phyloP scores from a whole-genome alignment of 1,284 basidiomycete genomes.

The Cutaneotrichosporon spelunceum region DNA sequence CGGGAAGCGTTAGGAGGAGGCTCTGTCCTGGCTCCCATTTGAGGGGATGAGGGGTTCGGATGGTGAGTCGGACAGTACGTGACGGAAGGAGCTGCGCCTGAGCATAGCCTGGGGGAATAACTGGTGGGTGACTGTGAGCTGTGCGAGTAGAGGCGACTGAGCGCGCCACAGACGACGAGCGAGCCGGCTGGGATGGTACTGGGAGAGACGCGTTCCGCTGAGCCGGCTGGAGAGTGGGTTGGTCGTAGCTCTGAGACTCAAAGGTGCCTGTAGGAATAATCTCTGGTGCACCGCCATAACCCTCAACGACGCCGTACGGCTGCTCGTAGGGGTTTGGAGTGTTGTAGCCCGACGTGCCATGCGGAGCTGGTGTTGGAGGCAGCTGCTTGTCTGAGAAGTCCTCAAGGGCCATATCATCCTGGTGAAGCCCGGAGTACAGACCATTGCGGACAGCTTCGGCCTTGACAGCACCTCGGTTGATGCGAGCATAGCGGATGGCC shows the following conservation, averaged over 20 bases:
- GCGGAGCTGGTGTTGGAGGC: background rate
- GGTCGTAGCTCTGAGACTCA: slow-evolving; percentile 2
- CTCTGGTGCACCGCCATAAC: slow-evolving; percentile 12
- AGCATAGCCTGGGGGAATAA: slow-evolving; percentile 57
- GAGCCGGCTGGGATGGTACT: background rate
- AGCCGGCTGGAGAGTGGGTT: background rate
- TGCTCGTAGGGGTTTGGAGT: background rate
- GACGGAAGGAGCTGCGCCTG: slow-evolving; percentile 76
- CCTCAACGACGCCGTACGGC: slow-evolving; percentile 1
- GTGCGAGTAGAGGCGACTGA: background rate
- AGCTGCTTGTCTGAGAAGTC: slow-evolving; percentile 24
- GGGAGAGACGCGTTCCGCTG: background rate
- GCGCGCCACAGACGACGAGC: background rate
- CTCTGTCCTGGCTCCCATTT: slow-evolving; percentile 67
- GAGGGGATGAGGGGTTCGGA: slow-evolving; percentile 62
- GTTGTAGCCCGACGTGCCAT: background rate
- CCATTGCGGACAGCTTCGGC: background rate
- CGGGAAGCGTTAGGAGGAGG: slow-evolving; percentile 67
- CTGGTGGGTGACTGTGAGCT: slow-evolving; percentile 15
- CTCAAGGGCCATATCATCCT: slow-evolving; percentile 17
- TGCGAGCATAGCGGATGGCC: slow-evolving; percentile 60
- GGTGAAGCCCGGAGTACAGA: slow-evolving; percentile 6
- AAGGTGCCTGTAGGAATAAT: slow-evolving; percentile 16
- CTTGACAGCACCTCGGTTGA: slow-evolving; percentile 58
- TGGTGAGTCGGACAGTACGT: slow-evolving; percentile 68